A percentile compares a stretch with the other conserved stretches of the same genome.
Conservation (phyloP, 2,329 filamentous ascomycete species). For the Whalleya microplaca region DNA sequence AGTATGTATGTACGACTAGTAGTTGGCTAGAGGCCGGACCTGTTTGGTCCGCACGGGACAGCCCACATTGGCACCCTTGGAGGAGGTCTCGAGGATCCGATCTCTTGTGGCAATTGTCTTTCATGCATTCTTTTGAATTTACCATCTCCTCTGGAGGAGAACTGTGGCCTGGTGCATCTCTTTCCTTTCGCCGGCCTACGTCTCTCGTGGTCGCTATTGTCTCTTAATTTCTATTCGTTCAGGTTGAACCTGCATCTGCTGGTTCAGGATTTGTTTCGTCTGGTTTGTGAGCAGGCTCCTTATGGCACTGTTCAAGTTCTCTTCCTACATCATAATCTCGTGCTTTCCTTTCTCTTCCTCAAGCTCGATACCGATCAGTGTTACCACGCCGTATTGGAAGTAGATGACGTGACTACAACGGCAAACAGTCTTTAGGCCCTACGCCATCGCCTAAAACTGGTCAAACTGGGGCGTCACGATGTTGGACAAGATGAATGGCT, state of each 20-base stretch:
- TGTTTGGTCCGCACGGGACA: conserved; percentile 38
- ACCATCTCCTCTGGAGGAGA: conserved; percentile 38
- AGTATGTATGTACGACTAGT: conserved; percentile 12
- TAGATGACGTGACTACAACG: conserved; percentile 51
- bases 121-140: conserved; percentile 35
- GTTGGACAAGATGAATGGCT: conserved; percentile 29
- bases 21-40: conserved; percentile 36
- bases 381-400: conserved; percentile 38
- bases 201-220: conserved; percentile 30
- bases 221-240: conserved; percentile 41
- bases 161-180: conserved; percentile 37
- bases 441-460: conserved; percentile 36
- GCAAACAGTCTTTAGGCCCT: conserved; percentile 30
- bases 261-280: conserved; percentile 51
- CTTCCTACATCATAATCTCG: conserved; percentile 31
- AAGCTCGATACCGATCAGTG: conserved; percentile 22
- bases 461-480: conserved; percentile 27
- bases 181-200: conserved; percentile 36
- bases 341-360: conserved; percentile 29
- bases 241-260: conserved; percentile 38
- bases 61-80: conserved; percentile 25
- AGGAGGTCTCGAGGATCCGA: conserved; percentile 26
- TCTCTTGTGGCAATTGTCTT: conserved; percentile 30
- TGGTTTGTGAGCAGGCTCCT: conserved; percentile 44
- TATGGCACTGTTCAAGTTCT: conserved; percentile 31